phyloP scores from a whole-genome alignment of 345 rosid species.

The Garcia nutans region DNA sequence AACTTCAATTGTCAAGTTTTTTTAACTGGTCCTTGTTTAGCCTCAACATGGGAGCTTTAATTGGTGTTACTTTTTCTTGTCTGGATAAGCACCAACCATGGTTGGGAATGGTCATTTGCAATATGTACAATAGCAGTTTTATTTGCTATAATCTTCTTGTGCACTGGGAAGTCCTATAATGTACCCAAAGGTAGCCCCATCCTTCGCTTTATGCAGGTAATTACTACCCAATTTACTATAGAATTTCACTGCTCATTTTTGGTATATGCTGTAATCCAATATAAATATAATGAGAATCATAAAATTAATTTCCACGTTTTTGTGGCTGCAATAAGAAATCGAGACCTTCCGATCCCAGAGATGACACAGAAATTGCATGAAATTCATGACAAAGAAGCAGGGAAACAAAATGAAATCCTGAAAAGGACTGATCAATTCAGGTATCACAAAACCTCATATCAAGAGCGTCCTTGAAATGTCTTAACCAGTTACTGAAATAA shows the following conservation, averaged over 20 bases:
- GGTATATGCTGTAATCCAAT: no score
- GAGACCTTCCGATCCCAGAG: conserved; percentile 43
- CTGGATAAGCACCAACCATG: conserved; percentile 48
- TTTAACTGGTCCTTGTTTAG: conserved; percentile 70
- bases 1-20: conserved; percentile 44
- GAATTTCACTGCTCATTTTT: no score
- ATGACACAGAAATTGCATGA: conserved; percentile 44
- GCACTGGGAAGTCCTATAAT: conserved; percentile 48
- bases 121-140: conserved; percentile 35
- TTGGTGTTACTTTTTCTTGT: conserved; percentile 54
- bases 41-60: conserved; percentile 41
- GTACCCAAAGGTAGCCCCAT: conserved; percentile 51
- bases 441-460: conserved; percentile 12
- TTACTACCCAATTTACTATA: not conserved
- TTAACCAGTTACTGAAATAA: not conserved
- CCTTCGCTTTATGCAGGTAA: conserved; percentile 48
- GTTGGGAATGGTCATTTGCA: conserved; percentile 59
- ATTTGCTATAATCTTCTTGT: conserved; percentile 27
- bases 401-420: conserved; percentile 36
- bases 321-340: conserved; percentile 43
- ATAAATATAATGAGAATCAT: no score
- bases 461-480: no score
- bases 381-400: conserved; percentile 41
- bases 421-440: conserved; percentile 54
- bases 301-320: conserved; percentile 32